Base-by-base conservation (phyloP, 1,284 basidiomycete species). In the Austropuccinia psidii region DNA sequence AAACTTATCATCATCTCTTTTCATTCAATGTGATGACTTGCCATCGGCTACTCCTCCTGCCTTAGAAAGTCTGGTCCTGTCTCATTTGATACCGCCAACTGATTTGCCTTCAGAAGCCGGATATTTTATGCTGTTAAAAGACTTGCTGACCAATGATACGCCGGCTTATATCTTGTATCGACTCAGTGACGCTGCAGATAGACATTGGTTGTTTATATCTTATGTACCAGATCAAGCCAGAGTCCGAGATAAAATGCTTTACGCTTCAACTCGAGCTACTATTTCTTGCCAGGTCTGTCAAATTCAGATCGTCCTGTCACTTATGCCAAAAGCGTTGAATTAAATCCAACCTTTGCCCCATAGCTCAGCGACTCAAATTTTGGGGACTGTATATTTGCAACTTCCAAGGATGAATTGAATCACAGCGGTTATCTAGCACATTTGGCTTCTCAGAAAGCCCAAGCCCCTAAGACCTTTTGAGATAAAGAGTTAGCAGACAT, bases 231-330 rank as follows among this genome's bases (percentile, higher is more conserved):
- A 73, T 47, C 37, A 65, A 6, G 70, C 70, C 1, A 64, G 65
- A 65, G 70, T 73, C 15, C 49, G 70, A 35, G 70, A 73, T 43
- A 73, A 73, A 29, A 73, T 73, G 70, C 9, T 73, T 6, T 73
- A 73, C 21, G 70, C 70, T 17, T 73, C 70, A 9, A 73, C 70
- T 39, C 47, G 70, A 33, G 70, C 61, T 5, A 65, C 61, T 3
- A 64, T 73, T 57, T 65, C 70, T 62, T 49, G 70, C 24, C 70
- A 73, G 43, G 70, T 55, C 33, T 57, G 61, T 27, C 13, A 4
- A 45, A 7, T 33, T 43, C 41, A n/a, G n/a, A n/a, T 47, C 19
- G 15, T 31, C 6, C n/a, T 8, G 17, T 66, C 9, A 55, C 21
- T 41, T 67, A 1, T 50, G 24, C 27, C 24, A 11, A 58, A 4